Base-by-base conservation (phyloP, 805 yeast species). In the Candida sonorensis region DNA sequence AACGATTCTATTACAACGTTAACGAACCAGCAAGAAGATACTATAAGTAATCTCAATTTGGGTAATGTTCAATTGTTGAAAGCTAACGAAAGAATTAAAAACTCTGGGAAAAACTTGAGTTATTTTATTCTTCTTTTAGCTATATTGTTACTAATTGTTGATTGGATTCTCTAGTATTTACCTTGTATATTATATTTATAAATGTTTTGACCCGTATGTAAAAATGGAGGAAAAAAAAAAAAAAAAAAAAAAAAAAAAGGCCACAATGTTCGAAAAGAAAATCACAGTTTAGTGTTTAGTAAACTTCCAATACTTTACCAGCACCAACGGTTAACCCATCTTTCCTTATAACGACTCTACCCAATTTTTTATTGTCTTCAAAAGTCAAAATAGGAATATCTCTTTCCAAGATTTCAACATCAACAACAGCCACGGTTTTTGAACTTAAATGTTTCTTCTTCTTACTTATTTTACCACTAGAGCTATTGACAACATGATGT, bases 291-390 rank as follows among this genome's bases (percentile, higher is more conserved):
- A n/a, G n/a, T n/a, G n/a, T n/a, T n/a, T n/a, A n/a, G n/a, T n/a
- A 23, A 14, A 43, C 27, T 21, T 42, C 40, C n/a, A 37, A 27
- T 11, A 58, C 45, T 10, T 26, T 30, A 17, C 63, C 63, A 1
- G 62, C 62, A n/a, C 86, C 92, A 27, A 83, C 65, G 1, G 87
- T 81, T 11, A 53, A 37, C 3, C 90, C 87, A 36, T 77, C 85
- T 43, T 75, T 67, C 37, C 94, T 69, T 24, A 83, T 57, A 12
- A 83, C 84, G 15, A 83, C 61, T 42, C 88, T 61, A 4, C 88
- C 86, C 27, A 83, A 57, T 18, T 67, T 66, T 37, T 60, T 60
- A 51, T 67, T 66, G 29, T 70, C 66, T 5, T 48, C 53, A 37
- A 66, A 75, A 14, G 61, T 62, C 11, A 77, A 57, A 26, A 79